phyloP scores from a whole-genome alignment of 78 protist species.

The Dictyostelium brefeldianum region DNA sequence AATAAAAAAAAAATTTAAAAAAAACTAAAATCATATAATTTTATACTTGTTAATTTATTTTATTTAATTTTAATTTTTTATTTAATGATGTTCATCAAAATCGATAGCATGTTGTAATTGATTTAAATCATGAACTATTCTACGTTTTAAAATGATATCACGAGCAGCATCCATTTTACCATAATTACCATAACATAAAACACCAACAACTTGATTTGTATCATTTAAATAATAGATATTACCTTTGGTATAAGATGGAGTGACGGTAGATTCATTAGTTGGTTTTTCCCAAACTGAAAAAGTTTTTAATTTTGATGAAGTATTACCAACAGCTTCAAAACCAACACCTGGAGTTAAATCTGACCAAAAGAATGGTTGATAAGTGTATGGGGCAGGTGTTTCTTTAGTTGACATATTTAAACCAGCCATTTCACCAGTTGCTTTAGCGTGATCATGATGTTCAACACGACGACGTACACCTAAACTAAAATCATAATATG shows the following conservation, averaged over 20 bases:
- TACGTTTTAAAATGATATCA: slow-evolving; percentile 11
- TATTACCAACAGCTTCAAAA: slow-evolving; percentile 69
- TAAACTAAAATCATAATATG: slow-evolving; percentile 81
- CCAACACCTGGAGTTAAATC: slow-evolving; percentile 62
- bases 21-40: too few species aligned
- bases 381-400: slow-evolving; percentile 57
- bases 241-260: slow-evolving; percentile 35
- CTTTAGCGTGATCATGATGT: slow-evolving; percentile 93
- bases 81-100: slow-evolving; percentile 57
- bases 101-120: slow-evolving; percentile 66
- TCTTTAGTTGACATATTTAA: slow-evolving; percentile 34
- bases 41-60: not conserved
- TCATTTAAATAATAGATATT: slow-evolving; percentile 65
- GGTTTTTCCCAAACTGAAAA: slow-evolving; percentile 71
- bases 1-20: too few species aligned
- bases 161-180: slow-evolving; percentile 69
- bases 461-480: slow-evolving; percentile 88
- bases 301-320: slow-evolving; percentile 49
- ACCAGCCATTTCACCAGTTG: slow-evolving; percentile 83
- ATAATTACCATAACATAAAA: slow-evolving; percentile 42
- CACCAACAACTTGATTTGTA: slow-evolving; percentile 59
- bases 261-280: not conserved
- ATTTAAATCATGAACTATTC: slow-evolving; percentile 8
- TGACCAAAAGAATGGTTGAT: slow-evolving; percentile 78
- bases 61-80: not conserved